Base-by-base conservation (phyloP, 805 yeast genomes). In the Spathaspora girioi region DNA sequence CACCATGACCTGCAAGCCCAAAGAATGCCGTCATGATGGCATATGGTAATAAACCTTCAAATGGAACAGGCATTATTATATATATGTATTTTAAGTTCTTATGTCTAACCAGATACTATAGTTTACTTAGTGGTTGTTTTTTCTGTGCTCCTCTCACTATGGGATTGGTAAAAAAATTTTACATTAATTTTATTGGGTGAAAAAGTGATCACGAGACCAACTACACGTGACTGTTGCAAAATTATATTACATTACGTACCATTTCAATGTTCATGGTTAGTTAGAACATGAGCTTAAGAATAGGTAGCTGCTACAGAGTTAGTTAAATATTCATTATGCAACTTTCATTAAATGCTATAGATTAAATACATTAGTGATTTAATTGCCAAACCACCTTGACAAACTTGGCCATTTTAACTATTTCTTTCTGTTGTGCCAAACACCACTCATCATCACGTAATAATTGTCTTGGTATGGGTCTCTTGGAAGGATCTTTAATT, bases 381-480 rank as follows among this genome's bases (percentile, higher is more conserved):
- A 52, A 50, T 32, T 46, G n/a, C 93, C 96, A 88, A 51, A 91
- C 83, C 56, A 83, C 82, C 53, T 73, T 71, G 17, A 94, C 89
- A 66, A 94, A 88, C 67, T 83, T 85, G 56, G 82, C 96, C 98
- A 94, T 93, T 57, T 84, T 81, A 14, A 93, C 96, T 47, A 71
- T 76, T 63, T 84, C 83, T 56, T 71, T 77, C 70, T 81, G 80
- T 70, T 89, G 96, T 1, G 91, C 89, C 15, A 80, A 69, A 50
- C 90, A 76, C 99, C 99, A 94, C 2, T 97, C 97, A 72, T 94
- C 99, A 48, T 75, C 78, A 14, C 27, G 23, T 45, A 94, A 76
- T 93, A 94, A 88, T 65, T 94, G 97, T 59, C 94, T 77, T 8
- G 99, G 99, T 47, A 92, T 83, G 10, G 98, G 97, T 51, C 99